phyloP scores from a whole-genome alignment of 2,329 filamentous ascomycete species.

The Chaetomium sp. region DNA sequence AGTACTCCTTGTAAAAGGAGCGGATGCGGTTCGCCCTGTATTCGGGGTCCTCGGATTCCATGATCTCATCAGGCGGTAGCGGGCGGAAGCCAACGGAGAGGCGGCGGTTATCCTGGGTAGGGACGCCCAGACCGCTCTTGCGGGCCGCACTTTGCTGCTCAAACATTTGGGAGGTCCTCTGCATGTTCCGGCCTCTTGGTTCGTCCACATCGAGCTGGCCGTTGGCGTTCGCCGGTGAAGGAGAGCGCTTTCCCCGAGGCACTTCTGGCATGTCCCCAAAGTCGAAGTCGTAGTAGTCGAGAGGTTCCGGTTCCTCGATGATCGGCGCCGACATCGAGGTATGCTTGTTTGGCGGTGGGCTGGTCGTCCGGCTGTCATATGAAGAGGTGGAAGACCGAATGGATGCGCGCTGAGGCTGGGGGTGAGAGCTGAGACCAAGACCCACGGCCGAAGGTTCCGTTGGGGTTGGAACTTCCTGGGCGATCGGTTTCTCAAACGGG shows the following conservation, averaged over 20 bases:
- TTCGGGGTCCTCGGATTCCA: conserved; percentile 83
- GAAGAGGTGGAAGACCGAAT: conserved; percentile 29
- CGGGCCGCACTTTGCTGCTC: conserved; percentile 37
- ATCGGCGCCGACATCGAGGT: conserved; percentile 33
- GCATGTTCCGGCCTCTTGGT: conserved; percentile 43
- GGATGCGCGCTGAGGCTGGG: conserved; percentile 28
- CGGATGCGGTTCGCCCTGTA: conserved; percentile 93
- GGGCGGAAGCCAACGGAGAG: conserved; percentile 78
- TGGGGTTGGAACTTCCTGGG: conserved; percentile 28
- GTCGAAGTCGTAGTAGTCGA: conserved; percentile 39
- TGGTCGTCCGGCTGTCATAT: conserved; percentile 20
- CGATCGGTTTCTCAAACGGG: conserved; percentile 29
- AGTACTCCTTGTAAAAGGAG: conserved; percentile 99
- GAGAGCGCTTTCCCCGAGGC: conserved; percentile 23
- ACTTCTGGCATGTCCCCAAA: conserved; percentile 32
- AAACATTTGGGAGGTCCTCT: conserved; percentile 38
- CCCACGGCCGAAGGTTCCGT: conserved; percentile 25
- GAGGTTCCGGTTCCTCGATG: conserved; percentile 40
- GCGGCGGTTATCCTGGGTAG: conserved; percentile 57
- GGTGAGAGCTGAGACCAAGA: conserved; percentile 28
- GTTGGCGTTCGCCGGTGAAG: conserved; percentile 24
- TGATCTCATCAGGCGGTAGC: conserved; percentile 80
- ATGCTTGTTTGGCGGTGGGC: conserved; percentile 21
- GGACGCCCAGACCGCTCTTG: conserved; percentile 53
- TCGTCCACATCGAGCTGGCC: conserved; percentile 37